phyloP scores from a whole-genome alignment of 1,139 yeast genomes.

The Pichia sp. region DNA sequence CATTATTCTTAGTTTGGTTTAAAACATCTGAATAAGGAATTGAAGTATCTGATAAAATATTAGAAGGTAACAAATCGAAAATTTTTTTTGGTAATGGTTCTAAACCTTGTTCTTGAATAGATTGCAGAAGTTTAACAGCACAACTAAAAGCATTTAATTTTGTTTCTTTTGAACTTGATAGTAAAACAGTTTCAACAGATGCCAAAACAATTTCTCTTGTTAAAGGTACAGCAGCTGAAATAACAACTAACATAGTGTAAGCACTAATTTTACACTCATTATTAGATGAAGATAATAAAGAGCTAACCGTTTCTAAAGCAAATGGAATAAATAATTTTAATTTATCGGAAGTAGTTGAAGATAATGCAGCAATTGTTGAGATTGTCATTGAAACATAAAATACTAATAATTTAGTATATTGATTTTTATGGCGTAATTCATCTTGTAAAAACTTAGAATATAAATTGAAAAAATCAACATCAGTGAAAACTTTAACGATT shows the following conservation, averaged over 20 bases:
- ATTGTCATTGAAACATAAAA: constrained; percentile 76
- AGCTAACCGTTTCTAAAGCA: constrained; percentile 53
- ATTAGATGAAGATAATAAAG: constrained; percentile 43
- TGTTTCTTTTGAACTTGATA: constrained; percentile 10
- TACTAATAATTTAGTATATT: constrained; percentile 67
- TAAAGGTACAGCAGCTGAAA: constrained; percentile 67
- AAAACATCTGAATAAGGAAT: constrained; percentile 21
- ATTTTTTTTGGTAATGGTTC: constrained; percentile 25
- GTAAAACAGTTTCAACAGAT: constrained; percentile 60
- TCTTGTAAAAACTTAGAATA: constrained; percentile 56
- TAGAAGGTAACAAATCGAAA: constrained; percentile 23
- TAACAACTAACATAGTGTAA: constrained; percentile 72
- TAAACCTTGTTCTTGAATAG: constrained; percentile 31
- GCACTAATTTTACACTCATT: constrained; percentile 76
- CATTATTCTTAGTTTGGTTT: constrained; percentile 17
- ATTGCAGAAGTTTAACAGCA: constrained; percentile 32
- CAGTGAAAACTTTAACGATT: constrained; percentile 68
- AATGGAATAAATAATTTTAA: constrained; percentile 43
- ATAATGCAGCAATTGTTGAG: constrained; percentile 50
- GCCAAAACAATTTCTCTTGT: constrained; percentile 59
- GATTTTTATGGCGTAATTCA: constrained; percentile 46
- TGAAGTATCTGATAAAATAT: constrained; percentile 16
- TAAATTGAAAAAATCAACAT: constrained; percentile 59
- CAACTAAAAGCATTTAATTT: constrained; percentile 31
- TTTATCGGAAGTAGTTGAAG: constrained; percentile 35